Percentiles rank a stretch among this genome's conserved stretches.
Evolutionary conservation across 2,329 filamentous ascomycete species (phyloP).

Genomic region (Leptodontidium sp.): DNA sequence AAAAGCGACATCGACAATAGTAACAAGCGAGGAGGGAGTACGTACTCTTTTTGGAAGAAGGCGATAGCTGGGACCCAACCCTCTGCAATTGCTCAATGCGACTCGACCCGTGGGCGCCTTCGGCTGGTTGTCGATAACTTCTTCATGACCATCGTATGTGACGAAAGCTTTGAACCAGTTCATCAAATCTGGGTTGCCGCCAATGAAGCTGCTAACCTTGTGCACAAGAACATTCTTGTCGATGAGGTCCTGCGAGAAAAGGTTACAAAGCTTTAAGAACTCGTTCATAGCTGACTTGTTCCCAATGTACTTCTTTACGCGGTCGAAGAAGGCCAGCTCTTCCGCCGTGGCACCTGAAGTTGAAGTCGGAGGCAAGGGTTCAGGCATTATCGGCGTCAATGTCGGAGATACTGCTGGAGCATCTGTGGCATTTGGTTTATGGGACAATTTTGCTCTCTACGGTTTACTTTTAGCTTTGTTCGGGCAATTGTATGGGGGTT

Average conservation of each 20-base stretch:
- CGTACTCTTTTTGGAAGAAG: slow-evolving; percentile 81
- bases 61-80: slow-evolving; percentile 94
- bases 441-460: slow-evolving; percentile 75
- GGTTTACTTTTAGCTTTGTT: slow-evolving; percentile 20
- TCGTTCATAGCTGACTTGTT: slow-evolving; percentile 94
- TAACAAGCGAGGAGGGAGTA: slow-evolving; percentile 32
- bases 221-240: slow-evolving; percentile 84
- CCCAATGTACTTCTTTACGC: slow-evolving; percentile 93
- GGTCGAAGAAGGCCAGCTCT: slow-evolving; percentile 93
- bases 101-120: slow-evolving; percentile 80
- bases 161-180: slow-evolving; percentile 88
- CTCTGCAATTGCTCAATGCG: slow-evolving; percentile 94
- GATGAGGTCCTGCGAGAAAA: slow-evolving; percentile 93
- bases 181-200: slow-evolving; percentile 88
- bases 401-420: slow-evolving; percentile 73
- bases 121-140: slow-evolving; percentile 80
- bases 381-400: slow-evolving; percentile 85
- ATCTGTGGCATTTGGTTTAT: slow-evolving; percentile 53
- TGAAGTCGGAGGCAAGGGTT: slow-evolving; percentile 81
- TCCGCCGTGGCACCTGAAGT: slow-evolving; percentile 80
- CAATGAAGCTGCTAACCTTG: slow-evolving; percentile 86
- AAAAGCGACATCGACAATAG: neutral
- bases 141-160: slow-evolving; percentile 77
- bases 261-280: slow-evolving; percentile 95
- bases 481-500: neutral